Percentiles rank a stretch among this genome's conserved stretches.
These are phyloP conservation scores for Mycena rebaudengoi DNA, from an alignment of 768 basidiomycete species.

Conservation along the genomic window DNA sequence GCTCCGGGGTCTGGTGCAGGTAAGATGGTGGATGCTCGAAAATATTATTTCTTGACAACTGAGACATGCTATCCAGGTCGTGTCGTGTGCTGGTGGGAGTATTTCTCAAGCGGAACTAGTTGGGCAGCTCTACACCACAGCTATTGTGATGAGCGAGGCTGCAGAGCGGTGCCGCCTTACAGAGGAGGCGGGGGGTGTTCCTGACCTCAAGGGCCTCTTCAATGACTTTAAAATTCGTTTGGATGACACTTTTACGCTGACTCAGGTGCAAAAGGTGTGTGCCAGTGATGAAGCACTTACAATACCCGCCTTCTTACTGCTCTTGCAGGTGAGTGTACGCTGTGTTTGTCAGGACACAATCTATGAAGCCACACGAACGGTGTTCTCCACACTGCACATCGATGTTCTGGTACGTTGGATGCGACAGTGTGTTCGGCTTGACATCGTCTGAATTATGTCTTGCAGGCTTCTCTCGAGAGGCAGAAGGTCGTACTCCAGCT, in stretches of 20 bases:
- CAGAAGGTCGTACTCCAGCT: neutral
- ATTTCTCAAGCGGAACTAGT: too few species aligned
- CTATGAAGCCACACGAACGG: neutral
- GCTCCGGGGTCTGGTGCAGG: too few species aligned
- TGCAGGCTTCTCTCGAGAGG: neutral
- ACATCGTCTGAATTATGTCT: neutral
- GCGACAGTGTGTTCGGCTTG: too few species aligned
- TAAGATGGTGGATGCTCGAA: too few species aligned
- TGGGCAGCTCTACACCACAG: neutral
- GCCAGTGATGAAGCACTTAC: too few species aligned
- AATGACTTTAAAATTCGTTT: neutral
- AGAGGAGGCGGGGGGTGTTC: neutral
- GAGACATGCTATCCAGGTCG: too few species aligned
- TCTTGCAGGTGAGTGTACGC: neutral
- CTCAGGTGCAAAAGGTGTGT: neutral
- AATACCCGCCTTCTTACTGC: neutral
- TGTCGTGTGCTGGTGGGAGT: too few species aligned
- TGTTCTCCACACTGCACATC: neutral
- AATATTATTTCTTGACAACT: too few species aligned
- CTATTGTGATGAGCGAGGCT: neutral
- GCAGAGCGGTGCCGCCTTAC: neutral
- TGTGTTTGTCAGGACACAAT: neutral
- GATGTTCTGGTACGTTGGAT: neutral
- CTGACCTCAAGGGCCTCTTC: neutral
- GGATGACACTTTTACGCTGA: neutral